These are phyloP conservation scores for Alternaria sp. DNA, from an alignment of 2,329 filamentous ascomycete genomes.

Conservation along the genomic window DNA sequence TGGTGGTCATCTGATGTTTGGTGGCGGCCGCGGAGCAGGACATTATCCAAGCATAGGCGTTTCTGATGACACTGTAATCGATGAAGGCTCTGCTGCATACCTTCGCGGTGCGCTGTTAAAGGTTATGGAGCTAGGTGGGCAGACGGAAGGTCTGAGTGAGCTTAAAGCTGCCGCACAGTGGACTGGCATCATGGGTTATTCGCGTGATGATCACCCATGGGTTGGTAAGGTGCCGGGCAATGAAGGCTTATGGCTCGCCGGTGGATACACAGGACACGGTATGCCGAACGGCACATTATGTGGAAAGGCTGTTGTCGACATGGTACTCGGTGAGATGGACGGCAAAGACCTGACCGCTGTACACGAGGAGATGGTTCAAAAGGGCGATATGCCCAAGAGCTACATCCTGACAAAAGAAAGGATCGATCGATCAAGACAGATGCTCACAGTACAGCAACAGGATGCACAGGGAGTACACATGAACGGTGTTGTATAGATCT, in stretches of 20 bases:
- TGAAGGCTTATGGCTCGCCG: conserved; percentile 69
- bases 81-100: conserved; percentile 64
- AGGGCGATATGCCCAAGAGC: conserved; percentile 47
- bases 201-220: conserved; percentile 72
- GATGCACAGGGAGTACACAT: conserved; percentile 40
- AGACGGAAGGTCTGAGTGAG: conserved; percentile 52
- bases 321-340: conserved; percentile 59
- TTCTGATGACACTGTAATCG: conserved; percentile 67
- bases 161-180: conserved; percentile 64
- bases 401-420: conserved; percentile 52
- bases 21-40: conserved; percentile 71
- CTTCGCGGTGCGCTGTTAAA: conserved; percentile 59
- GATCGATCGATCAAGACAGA: conserved; percentile 39
- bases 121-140: conserved; percentile 47
- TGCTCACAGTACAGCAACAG: conserved; percentile 48
- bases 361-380: conserved; percentile 44
- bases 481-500: conserved; percentile 35
- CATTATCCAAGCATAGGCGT: conserved; percentile 61
- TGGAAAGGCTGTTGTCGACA: conserved; percentile 69
- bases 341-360: conserved; percentile 43
- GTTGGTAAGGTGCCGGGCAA: conserved; percentile 72
- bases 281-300: conserved; percentile 78
- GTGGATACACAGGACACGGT: conserved; percentile 76
- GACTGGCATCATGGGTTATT: conserved; percentile 83
- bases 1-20: conserved; percentile 71